These are phyloP conservation scores for Eucalyptus melliodora DNA, from an alignment of 345 rosid species.

Conservation along the genomic window DNA sequence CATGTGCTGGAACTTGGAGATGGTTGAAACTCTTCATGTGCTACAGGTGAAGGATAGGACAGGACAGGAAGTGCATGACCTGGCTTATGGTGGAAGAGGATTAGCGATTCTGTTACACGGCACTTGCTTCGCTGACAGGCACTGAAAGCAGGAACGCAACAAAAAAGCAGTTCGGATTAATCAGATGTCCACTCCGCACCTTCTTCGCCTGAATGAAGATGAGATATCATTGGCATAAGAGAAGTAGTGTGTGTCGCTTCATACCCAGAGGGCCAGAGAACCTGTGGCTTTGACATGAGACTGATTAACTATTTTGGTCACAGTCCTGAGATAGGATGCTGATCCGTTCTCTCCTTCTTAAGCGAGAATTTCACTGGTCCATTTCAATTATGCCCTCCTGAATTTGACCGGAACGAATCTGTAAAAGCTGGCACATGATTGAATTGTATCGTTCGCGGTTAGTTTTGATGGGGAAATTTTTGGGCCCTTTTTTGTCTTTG, in stretches of 20 bases:
- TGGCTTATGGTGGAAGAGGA: neutral
- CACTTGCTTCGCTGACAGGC: neutral
- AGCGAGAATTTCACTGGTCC: neutral
- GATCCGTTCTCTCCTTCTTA: neutral
- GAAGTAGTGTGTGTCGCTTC: neutral
- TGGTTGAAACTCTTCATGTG: neutral
- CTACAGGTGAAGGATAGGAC: neutral
- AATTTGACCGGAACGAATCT: neutral
- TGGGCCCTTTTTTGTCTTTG: neutral
- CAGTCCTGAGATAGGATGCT: neutral
- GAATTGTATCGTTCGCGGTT: neutral
- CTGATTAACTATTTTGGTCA: neutral
- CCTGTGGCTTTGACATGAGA: neutral
- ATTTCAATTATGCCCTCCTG: neutral
- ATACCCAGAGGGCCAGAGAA: neutral
- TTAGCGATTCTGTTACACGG: neutral
- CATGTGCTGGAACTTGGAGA: neutral
- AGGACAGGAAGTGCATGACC: neutral
- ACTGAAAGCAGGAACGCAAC: neutral
- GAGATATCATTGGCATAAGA: neutral
- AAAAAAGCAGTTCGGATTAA: neutral
- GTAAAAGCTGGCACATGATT: neutral
- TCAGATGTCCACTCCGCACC: neutral
- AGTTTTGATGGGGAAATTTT: neutral
- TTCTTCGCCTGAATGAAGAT: neutral